A percentile compares a stretch with the other conserved stretches of the same genome.
Conservation (phyloP, 2,329 filamentous ascomycete species). For the Penicillium brevicompactum region DNA sequence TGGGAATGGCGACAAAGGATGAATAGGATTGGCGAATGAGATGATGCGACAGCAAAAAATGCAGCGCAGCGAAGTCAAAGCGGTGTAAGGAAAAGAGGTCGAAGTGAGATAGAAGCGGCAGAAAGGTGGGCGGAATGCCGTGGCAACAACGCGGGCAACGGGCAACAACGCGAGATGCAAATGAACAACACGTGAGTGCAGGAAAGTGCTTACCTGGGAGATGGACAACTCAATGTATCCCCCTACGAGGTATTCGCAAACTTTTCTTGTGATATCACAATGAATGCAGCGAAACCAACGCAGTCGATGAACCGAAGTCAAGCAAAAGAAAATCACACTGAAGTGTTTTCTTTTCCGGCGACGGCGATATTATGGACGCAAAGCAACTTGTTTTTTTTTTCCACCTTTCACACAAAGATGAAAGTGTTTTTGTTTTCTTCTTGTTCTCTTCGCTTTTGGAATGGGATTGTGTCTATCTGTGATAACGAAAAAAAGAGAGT, state of each 20-base stretch:
- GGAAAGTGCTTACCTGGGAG: conserved; percentile 65
- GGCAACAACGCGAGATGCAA: background rate
- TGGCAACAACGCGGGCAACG: background rate
- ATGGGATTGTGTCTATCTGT: conserved; percentile 30
- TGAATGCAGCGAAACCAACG: conserved; percentile 9
- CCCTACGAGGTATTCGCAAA: conserved; percentile 48
- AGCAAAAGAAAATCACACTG: conserved; percentile 38
- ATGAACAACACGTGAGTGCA: background rate
- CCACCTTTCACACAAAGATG: conserved; percentile 4
- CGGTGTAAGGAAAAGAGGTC: background rate
- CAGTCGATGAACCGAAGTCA: conserved; percentile 15
- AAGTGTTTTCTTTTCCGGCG: conserved; percentile 41
- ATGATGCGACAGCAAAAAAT: background rate
- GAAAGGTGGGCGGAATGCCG: background rate
- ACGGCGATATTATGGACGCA: conserved; percentile 14
- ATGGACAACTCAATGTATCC: conserved; percentile 99
- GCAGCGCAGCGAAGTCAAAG: too few relatives aligned
- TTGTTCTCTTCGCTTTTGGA: conserved; percentile 18
- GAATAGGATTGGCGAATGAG: conserved; percentile 16
- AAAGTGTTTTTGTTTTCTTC: conserved; percentile 8
- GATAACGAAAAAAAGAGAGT: conserved; percentile 27
- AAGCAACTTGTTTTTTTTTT: conserved; percentile 21
- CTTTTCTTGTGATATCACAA: conserved; percentile 13
- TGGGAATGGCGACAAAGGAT: background rate
- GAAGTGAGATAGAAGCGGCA: conserved; percentile 15